Conservation (phyloP, 2,329 filamentous ascomycete species). For the Bipolaris cookei region DNA sequence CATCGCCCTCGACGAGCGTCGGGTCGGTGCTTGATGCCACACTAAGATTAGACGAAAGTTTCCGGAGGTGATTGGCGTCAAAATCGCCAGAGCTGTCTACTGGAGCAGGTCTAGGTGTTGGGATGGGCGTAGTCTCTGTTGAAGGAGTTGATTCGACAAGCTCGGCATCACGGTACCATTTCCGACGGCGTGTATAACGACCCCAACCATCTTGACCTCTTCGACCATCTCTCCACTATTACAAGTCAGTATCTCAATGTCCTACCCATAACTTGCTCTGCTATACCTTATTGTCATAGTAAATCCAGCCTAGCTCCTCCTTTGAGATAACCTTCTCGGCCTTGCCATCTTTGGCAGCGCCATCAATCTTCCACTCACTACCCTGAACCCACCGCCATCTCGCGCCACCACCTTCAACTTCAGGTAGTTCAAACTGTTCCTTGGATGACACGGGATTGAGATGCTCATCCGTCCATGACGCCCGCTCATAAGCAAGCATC, state of each 20-base stretch:
- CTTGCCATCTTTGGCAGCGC: conserved; percentile 56
- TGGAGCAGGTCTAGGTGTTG: conserved; percentile 48
- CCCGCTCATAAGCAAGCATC: conserved; percentile 86
- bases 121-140: conserved; percentile 54
- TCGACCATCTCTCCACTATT: conserved; percentile 85
- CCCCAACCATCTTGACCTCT: conserved; percentile 90
- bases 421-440: conserved; percentile 72
- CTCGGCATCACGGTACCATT: conserved; percentile 97
- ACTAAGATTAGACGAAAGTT: conserved; percentile 34
- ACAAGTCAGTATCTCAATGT: conserved; percentile 19
- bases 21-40: conserved; percentile 32
- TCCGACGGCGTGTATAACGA: conserved; percentile 87
- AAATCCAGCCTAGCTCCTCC: conserved; percentile 83
- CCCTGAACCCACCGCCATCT: conserved; percentile 84
- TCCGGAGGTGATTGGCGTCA: conserved; percentile 30
- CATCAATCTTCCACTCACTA: conserved; percentile 86
- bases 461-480: conserved; percentile 95
- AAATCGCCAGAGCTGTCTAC: conserved; percentile 35
- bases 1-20: conserved; percentile 31
- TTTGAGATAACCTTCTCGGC: conserved; percentile 46
- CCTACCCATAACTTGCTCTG: not conserved
- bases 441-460: conserved; percentile 79
- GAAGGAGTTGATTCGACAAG: conserved; percentile 73
- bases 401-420: conserved; percentile 68
- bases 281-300: conserved; percentile 91